Percentiles rank a stretch among this genome's conserved stretches.
phyloP scores from a whole-genome alignment of 2,329 filamentous ascomycete species.

The Sporothrix pseudoabietina region DNA sequence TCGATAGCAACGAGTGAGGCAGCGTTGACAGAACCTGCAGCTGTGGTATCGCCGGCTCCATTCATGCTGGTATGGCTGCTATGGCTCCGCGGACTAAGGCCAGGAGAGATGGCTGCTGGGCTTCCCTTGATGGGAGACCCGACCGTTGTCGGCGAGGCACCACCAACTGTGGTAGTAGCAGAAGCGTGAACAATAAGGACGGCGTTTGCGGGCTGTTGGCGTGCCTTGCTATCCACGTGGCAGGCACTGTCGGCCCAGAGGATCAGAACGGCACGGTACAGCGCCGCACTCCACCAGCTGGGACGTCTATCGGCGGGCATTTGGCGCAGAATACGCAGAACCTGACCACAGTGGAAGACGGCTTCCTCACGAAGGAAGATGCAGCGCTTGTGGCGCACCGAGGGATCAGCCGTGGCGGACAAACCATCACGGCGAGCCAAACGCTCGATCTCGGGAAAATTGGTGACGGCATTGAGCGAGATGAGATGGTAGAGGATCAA shows the following conservation, averaged over 20 bases:
- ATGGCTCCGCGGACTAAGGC: conserved; percentile 31
- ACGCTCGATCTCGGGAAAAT: conserved; percentile 67
- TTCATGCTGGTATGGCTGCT: conserved; percentile 8
- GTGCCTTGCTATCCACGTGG: conserved; percentile 46
- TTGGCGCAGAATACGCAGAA: conserved; percentile 60
- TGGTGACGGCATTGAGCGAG: conserved; percentile 67
- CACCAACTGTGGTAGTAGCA: too few relatives aligned
- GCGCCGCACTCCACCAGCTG: conserved; percentile 70
- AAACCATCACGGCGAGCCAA: conserved; percentile 64
- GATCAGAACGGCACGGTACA: conserved; percentile 67
- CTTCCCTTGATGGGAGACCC: conserved; percentile 4
- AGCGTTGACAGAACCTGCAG: neutral
- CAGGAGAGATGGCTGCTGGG: neutral
- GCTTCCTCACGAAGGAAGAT: conserved; percentile 65
- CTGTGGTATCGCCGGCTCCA: conserved; percentile 23
- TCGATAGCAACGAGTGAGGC: conserved; percentile 43
- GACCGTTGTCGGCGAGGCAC: neutral
- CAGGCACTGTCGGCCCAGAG: conserved; percentile 64
- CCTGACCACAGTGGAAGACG: conserved; percentile 68
- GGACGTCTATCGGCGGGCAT: conserved; percentile 65
- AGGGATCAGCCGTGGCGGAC: conserved; percentile 45
- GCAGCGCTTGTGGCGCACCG: conserved; percentile 62
- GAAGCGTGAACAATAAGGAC: neutral
- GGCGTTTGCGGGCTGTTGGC: neutral
- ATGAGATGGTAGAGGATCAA: conserved; percentile 71